These are phyloP conservation scores for Ophiocytium majus DNA, from an alignment of 352 stramenopile genomes.

Conservation along the genomic window DNA sequence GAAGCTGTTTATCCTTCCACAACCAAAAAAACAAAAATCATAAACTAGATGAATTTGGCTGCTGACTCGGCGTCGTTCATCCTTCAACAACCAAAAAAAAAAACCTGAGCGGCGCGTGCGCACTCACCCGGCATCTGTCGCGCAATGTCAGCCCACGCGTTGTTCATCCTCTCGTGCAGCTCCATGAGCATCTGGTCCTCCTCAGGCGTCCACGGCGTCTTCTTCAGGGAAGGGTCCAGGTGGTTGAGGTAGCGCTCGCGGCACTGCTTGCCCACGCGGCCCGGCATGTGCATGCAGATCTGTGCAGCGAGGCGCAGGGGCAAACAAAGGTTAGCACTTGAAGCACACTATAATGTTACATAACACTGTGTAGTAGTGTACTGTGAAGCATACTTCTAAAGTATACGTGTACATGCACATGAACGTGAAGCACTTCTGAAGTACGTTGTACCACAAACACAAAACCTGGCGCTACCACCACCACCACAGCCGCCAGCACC, in stretches of 20 bases:
- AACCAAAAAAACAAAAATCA: too few relatives aligned
- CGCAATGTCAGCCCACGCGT: slow-evolving; percentile 53
- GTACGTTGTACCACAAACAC: neutral
- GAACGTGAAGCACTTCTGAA: neutral
- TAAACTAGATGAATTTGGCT: too few relatives aligned
- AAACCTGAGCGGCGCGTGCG: neutral
- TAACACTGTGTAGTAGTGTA: too few relatives aligned
- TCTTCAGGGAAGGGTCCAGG: slow-evolving; percentile 87
- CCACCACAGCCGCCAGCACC: neutral
- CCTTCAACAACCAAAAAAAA: neutral
- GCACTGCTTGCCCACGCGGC: slow-evolving; percentile 83
- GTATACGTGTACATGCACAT: neutral
- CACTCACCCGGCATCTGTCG: slow-evolving; percentile 33
- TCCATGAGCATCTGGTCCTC: slow-evolving; percentile 71
- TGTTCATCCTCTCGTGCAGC: slow-evolving; percentile 40
- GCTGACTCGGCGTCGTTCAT: neutral
- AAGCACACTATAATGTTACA: neutral
- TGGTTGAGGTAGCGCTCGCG: slow-evolving; percentile 91
- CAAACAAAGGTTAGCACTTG: neutral
- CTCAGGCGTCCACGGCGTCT: slow-evolving; percentile 81
- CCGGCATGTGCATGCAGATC: slow-evolving; percentile 83
- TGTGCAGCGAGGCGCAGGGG: slow-evolving; percentile 28
- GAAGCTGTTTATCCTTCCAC: too few relatives aligned
- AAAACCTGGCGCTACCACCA: neutral
- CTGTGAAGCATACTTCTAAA: neutral